phyloP scores from a whole-genome alignment of 306 rosid species.

The Acmispon strigosus region DNA sequence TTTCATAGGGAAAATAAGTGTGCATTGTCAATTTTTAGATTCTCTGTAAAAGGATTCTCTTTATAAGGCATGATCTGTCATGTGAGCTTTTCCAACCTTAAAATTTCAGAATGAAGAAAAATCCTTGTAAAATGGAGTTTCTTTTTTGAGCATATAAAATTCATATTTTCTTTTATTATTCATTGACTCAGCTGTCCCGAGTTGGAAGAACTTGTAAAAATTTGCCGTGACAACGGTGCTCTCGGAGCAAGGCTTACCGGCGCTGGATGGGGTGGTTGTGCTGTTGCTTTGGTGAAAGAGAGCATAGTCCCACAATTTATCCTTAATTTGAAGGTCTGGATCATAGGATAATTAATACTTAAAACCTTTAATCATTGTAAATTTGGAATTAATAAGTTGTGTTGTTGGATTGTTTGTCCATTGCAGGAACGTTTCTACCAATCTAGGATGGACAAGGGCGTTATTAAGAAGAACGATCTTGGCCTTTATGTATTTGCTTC shows the following conservation, averaged over 20 bases:
- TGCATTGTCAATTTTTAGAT: neutral
- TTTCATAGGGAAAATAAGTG: neutral
- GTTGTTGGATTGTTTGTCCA: constrained; percentile 11
- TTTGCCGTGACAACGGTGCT: constrained; percentile 61
- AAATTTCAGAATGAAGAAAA: neutral
- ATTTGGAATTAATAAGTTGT: neutral
- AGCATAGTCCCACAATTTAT: constrained; percentile 79
- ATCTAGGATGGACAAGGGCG: constrained; percentile 59
- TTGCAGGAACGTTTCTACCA: constrained; percentile 69
- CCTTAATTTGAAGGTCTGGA: constrained; percentile 76
- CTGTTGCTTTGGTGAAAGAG: constrained; percentile 91
- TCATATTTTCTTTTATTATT: constrained; percentile 9
- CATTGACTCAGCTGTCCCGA: constrained; percentile 71
- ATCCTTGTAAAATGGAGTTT: neutral
- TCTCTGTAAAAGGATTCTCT: neutral
- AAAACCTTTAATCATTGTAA: neutral
- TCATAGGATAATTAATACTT: neutral
- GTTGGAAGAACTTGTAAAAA: constrained; percentile 82
- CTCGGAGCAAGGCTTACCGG: constrained; percentile 97
- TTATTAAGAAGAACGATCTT: constrained; percentile 56
- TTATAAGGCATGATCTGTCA: neutral
- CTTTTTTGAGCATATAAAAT: neutral
- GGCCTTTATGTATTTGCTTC: constrained; percentile 88
- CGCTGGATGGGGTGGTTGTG: constrained; percentile 99
- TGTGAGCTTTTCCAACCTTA: neutral